A percentile compares a stretch with the other conserved stretches of the same genome.
Conservation (phyloP, 1,284 basidiomycete species). For the Leccinum variabile region DNA sequence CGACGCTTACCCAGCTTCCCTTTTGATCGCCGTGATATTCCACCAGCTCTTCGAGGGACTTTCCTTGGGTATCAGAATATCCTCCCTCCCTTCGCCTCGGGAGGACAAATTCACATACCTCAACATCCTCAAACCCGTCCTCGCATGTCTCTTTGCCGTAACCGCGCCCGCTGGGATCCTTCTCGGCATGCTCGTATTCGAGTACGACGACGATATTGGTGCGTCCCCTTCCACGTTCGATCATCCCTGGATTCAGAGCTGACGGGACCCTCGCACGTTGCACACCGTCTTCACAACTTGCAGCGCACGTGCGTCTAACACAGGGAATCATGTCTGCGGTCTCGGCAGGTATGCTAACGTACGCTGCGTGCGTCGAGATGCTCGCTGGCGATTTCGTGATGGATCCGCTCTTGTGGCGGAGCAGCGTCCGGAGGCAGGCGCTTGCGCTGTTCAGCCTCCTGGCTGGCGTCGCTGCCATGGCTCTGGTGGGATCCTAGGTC, state of each 20-base stretch:
- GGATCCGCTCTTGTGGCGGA: conserved; percentile 49
- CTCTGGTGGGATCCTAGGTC: conserved; percentile 26
- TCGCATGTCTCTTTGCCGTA: conserved; percentile 65
- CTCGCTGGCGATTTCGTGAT: conserved; percentile 77
- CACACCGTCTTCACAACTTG: neutral
- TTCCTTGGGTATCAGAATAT: conserved; percentile 74
- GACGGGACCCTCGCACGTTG: neutral
- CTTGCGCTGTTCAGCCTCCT: conserved; percentile 57
- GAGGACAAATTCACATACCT: conserved; percentile 22
- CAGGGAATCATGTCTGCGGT: conserved; percentile 74
- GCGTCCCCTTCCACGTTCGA: conserved; percentile 11
- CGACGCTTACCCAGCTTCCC: conserved; percentile 48
- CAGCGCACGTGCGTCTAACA: conserved; percentile 51
- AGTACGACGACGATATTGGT: conserved; percentile 34
- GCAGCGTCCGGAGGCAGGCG: conserved; percentile 44
- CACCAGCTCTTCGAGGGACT: conserved; percentile 82
- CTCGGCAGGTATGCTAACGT: conserved; percentile 78
- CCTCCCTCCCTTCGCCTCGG: conserved; percentile 51
- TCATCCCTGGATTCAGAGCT: neutral
- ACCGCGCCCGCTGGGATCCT: conserved; percentile 69
- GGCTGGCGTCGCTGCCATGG: conserved; percentile 58
- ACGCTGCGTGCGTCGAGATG: conserved; percentile 79
- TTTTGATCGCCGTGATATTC: conserved; percentile 72
- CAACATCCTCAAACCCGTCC: conserved; percentile 46
- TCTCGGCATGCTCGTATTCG: conserved; percentile 53